Evolutionary conservation across 2,329 filamentous ascomycete species (phyloP).

Genomic region (Neophaeococcomyces mojaviensis): DNA sequence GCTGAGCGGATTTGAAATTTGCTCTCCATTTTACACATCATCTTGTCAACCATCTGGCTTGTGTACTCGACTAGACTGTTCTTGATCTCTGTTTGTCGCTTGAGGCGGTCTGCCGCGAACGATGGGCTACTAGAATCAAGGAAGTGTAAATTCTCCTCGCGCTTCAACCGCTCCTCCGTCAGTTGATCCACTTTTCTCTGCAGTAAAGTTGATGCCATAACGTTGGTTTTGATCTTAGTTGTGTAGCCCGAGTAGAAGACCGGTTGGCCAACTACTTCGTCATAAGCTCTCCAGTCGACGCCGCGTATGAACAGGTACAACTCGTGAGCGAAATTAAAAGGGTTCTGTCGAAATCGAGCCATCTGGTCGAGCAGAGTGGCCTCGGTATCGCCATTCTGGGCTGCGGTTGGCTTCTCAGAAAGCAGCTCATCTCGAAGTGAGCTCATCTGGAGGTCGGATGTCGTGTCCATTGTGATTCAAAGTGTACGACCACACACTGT

Average conservation of each 20-base stretch:
- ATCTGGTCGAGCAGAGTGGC: constrained; percentile 59
- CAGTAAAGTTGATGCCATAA: constrained; percentile 69
- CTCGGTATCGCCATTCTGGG: constrained; percentile 42
- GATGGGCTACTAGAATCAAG: constrained; percentile 33
- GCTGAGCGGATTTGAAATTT: constrained; percentile 85
- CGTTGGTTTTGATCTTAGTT: constrained; percentile 74
- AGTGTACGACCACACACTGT: background rate
- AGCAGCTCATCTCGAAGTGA: constrained; percentile 2
- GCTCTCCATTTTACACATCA: constrained; percentile 99
- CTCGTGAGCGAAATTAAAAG: constrained; percentile 78
- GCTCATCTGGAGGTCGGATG: constrained; percentile 7
- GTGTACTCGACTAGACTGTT: constrained; percentile 69
- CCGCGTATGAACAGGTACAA: constrained; percentile 89
- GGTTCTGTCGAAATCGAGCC: constrained; percentile 71
- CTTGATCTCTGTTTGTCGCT: constrained; percentile 59
- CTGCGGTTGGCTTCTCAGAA: background rate
- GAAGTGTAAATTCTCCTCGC: constrained; percentile 70
- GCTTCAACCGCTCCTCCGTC: constrained; percentile 62
- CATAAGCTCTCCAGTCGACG: constrained; percentile 91
- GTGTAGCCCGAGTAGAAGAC: constrained; percentile 90
- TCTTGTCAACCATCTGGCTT: constrained; percentile 78
- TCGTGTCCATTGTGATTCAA: constrained; percentile 6
- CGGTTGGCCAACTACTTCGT: constrained; percentile 80
- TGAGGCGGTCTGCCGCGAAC: constrained; percentile 27
- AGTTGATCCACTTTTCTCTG: constrained; percentile 67